These are phyloP conservation scores for Gigaspora rosea DNA, from an alignment of 192 early-diverging fungal genomes.

Conservation along the genomic window DNA sequence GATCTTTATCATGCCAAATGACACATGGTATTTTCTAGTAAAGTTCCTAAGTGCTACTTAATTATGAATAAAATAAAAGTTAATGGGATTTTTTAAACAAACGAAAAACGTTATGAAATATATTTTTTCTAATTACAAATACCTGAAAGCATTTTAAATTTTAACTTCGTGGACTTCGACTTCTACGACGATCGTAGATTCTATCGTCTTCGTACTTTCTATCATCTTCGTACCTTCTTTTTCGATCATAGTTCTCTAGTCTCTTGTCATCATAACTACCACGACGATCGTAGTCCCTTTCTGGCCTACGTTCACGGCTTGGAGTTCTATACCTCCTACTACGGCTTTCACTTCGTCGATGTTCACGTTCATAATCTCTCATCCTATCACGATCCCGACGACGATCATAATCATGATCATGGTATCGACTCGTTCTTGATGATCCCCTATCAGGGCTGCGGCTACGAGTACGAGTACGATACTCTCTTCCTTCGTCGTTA, in stretches of 20 bases:
- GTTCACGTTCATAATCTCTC: slow-evolving; percentile 8
- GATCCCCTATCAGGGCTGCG: slow-evolving; percentile 3
- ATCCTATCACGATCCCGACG: slow-evolving; percentile 1
- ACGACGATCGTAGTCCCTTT: slow-evolving; percentile 22
- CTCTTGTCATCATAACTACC: slow-evolving; percentile 21
- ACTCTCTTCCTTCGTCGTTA: not conserved
- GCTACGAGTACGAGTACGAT: slow-evolving; percentile 23
- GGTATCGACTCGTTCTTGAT: slow-evolving; percentile 17
- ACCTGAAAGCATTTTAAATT: too few relatives aligned
- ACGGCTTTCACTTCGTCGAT: slow-evolving; percentile 1
- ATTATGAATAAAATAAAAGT: too few relatives aligned
- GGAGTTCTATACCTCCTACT: slow-evolving; percentile 22
- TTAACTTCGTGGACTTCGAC: too few relatives aligned
- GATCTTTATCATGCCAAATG: too few relatives aligned
- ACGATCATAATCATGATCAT: slow-evolving; percentile 22
- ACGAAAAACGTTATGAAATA: too few relatives aligned
- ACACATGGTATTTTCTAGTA: too few relatives aligned
- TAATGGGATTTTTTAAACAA: too few relatives aligned
- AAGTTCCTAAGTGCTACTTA: too few relatives aligned
- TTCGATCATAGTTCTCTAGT: slow-evolving; percentile 2
- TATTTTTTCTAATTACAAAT: too few relatives aligned
- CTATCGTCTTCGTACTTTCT: too few relatives aligned
- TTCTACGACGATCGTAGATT: too few relatives aligned
- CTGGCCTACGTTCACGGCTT: slow-evolving; percentile 13
- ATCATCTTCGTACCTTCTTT: not conserved